A percentile compares a stretch with the other conserved stretches of the same genome.
These are phyloP conservation scores for Anisodus acutangulus DNA, from an alignment of 257 asterid genomes.

Conservation along the genomic window DNA sequence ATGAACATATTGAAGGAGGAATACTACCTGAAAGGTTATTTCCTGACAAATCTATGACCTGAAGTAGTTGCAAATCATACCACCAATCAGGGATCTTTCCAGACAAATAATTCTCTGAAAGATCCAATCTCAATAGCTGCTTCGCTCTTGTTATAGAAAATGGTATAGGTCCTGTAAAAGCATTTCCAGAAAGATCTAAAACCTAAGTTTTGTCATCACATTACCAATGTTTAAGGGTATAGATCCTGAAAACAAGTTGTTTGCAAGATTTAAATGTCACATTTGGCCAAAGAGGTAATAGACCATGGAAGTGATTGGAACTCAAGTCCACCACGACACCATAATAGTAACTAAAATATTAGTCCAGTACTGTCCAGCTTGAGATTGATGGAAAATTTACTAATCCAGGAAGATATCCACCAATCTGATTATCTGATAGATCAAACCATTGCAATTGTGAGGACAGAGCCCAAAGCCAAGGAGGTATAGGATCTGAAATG, in stretches of 20 bases:
- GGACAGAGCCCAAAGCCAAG: conserved; percentile 37
- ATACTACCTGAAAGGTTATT: conserved; percentile 31
- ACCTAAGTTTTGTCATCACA: background rate
- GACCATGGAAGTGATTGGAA: background rate
- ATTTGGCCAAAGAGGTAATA: conserved; percentile 9
- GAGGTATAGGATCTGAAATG: conserved; percentile 35
- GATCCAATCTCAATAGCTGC: background rate
- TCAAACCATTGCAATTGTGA: background rate
- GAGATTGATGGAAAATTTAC: background rate
- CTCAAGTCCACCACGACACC: background rate
- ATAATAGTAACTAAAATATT: background rate
- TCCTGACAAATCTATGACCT: conserved; percentile 32
- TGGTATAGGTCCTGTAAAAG: conserved; percentile 22
- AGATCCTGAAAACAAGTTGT: conserved; percentile 26
- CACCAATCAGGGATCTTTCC: conserved; percentile 27
- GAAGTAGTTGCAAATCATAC: conserved; percentile 24
- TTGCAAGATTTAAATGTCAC: conserved; percentile 16
- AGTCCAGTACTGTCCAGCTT: background rate
- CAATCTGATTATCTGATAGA: background rate
- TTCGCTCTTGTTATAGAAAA: background rate
- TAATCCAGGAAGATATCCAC: background rate
- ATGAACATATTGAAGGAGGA: conserved; percentile 21
- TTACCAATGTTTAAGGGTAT: background rate
- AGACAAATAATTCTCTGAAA: conserved; percentile 26
- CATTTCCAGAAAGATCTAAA: conserved; percentile 29